Evolutionary conservation across 2,329 filamentous ascomycete genomes (phyloP), one percentile per base, ranked within the genome.

Genomic region (Acrocalymma vagum): DNA sequence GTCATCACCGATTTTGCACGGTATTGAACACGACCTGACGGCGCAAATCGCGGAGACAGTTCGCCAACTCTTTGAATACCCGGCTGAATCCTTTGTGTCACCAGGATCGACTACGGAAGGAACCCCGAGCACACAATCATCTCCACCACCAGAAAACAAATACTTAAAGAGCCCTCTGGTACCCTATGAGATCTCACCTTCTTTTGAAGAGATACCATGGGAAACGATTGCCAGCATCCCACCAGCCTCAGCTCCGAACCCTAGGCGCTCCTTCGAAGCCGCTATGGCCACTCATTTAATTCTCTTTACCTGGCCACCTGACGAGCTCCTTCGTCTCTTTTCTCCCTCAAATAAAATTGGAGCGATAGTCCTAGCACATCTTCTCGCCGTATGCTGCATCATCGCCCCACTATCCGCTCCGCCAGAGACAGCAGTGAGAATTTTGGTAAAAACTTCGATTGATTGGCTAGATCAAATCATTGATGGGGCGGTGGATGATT

Each of bases 401-500:
- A 24, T 58, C 8, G 34, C 45, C 4, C 48, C 55, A 2, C n/a
- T 61, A 2, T 44, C 42, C 11, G 47, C 47, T 9, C 49, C 45
- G 2, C 37, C n/a, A n/a, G 38, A 52, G 4, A 26, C 32, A 9
- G 44, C 37, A 3, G 29, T 54, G 33, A 43, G 27, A 17, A 42
- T 35, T 1, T 55, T 55, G 8, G 36, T 52, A 6, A 42, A 35
- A n/a, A 51, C 39, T 9, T 45, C 51, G 42, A 56, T 71, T 25
- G 55, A 70, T 9, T 78, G 76, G 74, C 59, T 65, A 0, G 61
- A 71, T 26, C 45, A 55, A 17, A 69, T 76, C 17, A 29, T 57
- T 9, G 62, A 67, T 8, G 48, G 56, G 5, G 53, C 62, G 1
- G 55, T 72, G 15, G 51, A 55, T 11, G 48, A 52, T 17, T 27